Evolutionary conservation across 805 yeast species (phyloP), one percentile per base, ranked within the genome.

Genomic region (Wickerhamiella spandovensis): DNA sequence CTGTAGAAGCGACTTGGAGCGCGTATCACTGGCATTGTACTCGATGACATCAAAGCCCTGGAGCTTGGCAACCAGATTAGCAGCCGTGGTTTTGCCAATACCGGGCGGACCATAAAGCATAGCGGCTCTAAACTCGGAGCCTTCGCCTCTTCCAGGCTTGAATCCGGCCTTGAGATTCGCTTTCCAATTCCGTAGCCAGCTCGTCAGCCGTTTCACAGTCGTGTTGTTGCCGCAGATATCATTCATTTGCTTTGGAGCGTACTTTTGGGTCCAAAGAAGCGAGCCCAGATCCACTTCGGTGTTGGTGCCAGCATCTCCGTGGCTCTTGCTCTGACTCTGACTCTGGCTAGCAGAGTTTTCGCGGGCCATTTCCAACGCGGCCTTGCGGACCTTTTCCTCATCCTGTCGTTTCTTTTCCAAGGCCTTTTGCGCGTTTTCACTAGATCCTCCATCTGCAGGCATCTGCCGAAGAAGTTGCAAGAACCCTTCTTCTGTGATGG

Each of bases 91-190:
- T 61, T 90, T 90, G 24, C 98, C 98, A 39, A 87, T 77, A 1
- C 98, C 98, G 0, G 95, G 89, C 0, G 96, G 94, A 60, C 95
- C 98, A 18, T 89, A 82, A 4, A 92, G 76, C 61, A 92, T 72
- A 1, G 84, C 90, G 0, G 98, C 95, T 51, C 96, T 73, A 58
- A 71, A 86, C 10, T 75, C 65, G 3, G 80, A 69, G 1, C 86
- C 86, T 47, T 82, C 87, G 51, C 70, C 67, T 0, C 78, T 83
- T 2, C 79, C 72, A 17, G 50, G 30, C 54, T 75, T 75, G 65
- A 83, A 82, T 1, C 76, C 80, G 15, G 67, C 61, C 53, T 73
- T 76, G 42, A 77, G 69, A 53, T 76, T 75, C 0, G 66, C 67
- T 50, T 78, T 78, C 97, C 97, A 92, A 59, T 77, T 74, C 15